Evolutionary conservation across 176 grass and related monocot genomes (phyloP).

Genomic region (Musa schizocarpa): DNA sequence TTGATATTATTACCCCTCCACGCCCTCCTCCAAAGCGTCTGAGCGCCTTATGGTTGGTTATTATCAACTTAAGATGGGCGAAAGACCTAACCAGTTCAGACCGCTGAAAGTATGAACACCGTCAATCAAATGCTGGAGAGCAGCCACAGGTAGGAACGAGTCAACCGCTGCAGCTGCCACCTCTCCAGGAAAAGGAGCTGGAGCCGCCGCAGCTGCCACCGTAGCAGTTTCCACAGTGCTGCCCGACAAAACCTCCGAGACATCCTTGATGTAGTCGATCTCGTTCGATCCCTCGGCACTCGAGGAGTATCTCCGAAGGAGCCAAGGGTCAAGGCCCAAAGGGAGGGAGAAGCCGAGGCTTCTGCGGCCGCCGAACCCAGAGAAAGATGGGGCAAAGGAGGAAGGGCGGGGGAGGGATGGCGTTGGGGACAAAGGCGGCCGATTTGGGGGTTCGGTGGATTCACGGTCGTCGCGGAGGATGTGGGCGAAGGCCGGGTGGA

Average conservation of each 20-base stretch:
- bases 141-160: conserved; percentile 56
- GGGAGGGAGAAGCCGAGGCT: conserved; percentile 14
- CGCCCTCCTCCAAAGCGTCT: not conserved
- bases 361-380: not conserved
- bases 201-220: conserved; percentile 22
- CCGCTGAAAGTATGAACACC: conserved; percentile 60
- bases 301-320: conserved; percentile 16
- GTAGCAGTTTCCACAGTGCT: conserved; percentile 33
- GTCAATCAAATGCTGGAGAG: conserved; percentile 85
- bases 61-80: not conserved
- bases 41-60: not conserved
- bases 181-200: conserved; percentile 76
- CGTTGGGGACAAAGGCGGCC: not conserved
- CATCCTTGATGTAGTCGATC: conserved; percentile 13
- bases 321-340: conserved; percentile 9
- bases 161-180: conserved; percentile 77
- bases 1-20: not conserved
- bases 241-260: conserved; percentile 25
- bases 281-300: conserved; percentile 17
- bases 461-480: conserved; percentile 1
- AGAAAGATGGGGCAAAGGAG: not conserved
- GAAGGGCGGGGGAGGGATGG: not conserved
- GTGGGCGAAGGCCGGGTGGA: conserved; percentile 6
- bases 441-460: not conserved
- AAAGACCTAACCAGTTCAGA: conserved; percentile 62